Base-by-base conservation (phyloP, 345 rosid species). In the Iberis pinnata region DNA sequence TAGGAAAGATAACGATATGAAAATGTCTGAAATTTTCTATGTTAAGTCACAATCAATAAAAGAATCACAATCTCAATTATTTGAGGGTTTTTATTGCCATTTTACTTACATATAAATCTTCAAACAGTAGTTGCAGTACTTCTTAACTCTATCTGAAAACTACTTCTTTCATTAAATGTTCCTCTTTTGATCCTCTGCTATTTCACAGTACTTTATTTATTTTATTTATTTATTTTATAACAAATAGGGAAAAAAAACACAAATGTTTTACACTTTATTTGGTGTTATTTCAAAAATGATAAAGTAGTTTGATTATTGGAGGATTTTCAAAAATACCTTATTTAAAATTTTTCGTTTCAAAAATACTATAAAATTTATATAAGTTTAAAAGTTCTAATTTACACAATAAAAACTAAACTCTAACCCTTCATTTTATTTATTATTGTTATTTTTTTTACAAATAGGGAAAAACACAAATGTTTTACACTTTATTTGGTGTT, bases 21-120 rank as follows among this genome's bases (percentile, higher is more conserved):
- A 19, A 58, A 38, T 16, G 56, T 67, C 71, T 50, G 60, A 45
- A 67, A 31, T n/a, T 67, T 50, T 59, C 56, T 11, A 31, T 60
- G 71, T 59, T 20, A 8, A 52, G 71, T 67, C 66, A 40, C 50
- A 36, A 43, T 58, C 70, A 65, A n/a, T 33, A 40, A 1, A 36
- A 7, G 24, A 14, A 16, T 49, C 46, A 32, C 12, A 12, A 8
- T 32, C 44, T 25, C 38, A 60, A 67, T 46, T 45, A 45, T 37
- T n/a, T 17, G 60, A 60, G 93, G 88, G 86, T 3, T 57, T 58
- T 38, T 78, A 47, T 70, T 69, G 86, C 82, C 81, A 78, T 81
- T 79, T 44, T 29, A 40, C 31, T 16, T 16, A 53, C n/a, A n/a
- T 60, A 45, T 59, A 29, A 26, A 57, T 45, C 52, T 64, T 49